These are phyloP conservation scores for Tillandsia leiboldiana DNA, from an alignment of 176 grass and related monocot genomes.

Conservation along the genomic window DNA sequence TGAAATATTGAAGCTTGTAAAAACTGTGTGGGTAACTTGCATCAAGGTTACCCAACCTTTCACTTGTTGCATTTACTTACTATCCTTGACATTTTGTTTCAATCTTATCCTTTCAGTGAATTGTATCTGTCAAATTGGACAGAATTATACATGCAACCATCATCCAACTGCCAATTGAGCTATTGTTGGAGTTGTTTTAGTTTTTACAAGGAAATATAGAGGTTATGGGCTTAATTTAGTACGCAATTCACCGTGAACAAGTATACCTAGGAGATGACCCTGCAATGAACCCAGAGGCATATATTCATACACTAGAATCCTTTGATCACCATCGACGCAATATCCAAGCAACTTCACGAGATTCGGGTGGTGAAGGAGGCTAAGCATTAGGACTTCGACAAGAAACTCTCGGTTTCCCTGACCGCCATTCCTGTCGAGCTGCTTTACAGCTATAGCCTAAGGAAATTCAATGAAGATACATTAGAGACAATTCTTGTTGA, in stretches of 20 bases:
- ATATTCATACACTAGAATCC: constrained; percentile 77
- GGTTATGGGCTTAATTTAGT: background rate
- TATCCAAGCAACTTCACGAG: constrained; percentile 72
- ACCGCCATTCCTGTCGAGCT: constrained; percentile 54
- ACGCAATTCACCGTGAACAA: background rate
- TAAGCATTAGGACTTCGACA: constrained; percentile 78
- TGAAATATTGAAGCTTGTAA: too few species aligned
- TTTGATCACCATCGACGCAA: constrained; percentile 52
- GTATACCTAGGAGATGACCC: constrained; percentile 59
- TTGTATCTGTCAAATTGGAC: too few species aligned
- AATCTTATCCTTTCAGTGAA: too few species aligned
- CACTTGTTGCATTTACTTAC: background rate
- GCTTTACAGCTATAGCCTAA: constrained; percentile 73
- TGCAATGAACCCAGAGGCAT: constrained; percentile 63
- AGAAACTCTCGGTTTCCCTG: constrained; percentile 89
- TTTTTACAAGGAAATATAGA: too few species aligned
- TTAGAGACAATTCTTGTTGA: background rate
- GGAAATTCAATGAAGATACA: background rate
- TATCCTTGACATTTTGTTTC: too few species aligned
- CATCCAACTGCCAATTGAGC: too few species aligned
- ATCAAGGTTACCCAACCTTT: background rate
- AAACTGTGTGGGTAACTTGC: background rate
- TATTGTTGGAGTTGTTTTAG: too few species aligned
- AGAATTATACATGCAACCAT: too few species aligned
- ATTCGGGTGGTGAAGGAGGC: constrained; percentile 64